Evolutionary conservation across 345 rosid species (phyloP).

Genomic region (Populus deltoides): DNA sequence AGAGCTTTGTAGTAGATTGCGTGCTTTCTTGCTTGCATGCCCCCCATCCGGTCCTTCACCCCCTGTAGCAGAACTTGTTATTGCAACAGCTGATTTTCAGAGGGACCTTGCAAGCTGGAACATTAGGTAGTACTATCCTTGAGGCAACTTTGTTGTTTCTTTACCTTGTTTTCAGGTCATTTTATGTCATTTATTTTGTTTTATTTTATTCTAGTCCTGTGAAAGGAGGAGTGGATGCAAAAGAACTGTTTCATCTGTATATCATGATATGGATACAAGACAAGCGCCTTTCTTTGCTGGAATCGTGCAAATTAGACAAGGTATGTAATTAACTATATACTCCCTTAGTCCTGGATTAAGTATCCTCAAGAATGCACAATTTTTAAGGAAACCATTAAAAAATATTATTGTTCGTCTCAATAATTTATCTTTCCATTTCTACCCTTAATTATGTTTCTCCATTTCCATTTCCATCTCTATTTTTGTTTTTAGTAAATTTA

Average conservation of each 20-base stretch:
- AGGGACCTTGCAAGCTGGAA: slow-evolving; percentile 86
- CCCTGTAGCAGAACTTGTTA: slow-evolving; percentile 84
- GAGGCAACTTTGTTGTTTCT: neutral
- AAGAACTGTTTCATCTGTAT: slow-evolving; percentile 87
- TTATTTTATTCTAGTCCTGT: slow-evolving; percentile 52
- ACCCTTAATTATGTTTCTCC: too few relatives aligned
- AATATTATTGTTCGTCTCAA: too few relatives aligned
- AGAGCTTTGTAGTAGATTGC: slow-evolving; percentile 84
- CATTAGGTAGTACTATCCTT: slow-evolving; percentile 47
- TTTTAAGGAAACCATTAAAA: too few relatives aligned
- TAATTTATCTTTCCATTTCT: too few relatives aligned
- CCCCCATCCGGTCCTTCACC: slow-evolving; percentile 96
- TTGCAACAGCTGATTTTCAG: slow-evolving; percentile 95
- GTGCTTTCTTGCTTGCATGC: slow-evolving; percentile 82
- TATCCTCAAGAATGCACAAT: neutral
- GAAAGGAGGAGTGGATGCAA: slow-evolving; percentile 97
- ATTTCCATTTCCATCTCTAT: too few relatives aligned
- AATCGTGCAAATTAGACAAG: slow-evolving; percentile 94
- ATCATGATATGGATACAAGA: slow-evolving; percentile 98
- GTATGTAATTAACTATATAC: slow-evolving; percentile 18
- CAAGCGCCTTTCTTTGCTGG: slow-evolving; percentile 78
- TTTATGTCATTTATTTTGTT: neutral
- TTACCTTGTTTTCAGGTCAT: slow-evolving; percentile 9
- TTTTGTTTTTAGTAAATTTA: too few relatives aligned
- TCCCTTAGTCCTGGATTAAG: too few relatives aligned